Base-by-base conservation (phyloP, 75 land plant species). In the Picea sitchensis region DNA sequence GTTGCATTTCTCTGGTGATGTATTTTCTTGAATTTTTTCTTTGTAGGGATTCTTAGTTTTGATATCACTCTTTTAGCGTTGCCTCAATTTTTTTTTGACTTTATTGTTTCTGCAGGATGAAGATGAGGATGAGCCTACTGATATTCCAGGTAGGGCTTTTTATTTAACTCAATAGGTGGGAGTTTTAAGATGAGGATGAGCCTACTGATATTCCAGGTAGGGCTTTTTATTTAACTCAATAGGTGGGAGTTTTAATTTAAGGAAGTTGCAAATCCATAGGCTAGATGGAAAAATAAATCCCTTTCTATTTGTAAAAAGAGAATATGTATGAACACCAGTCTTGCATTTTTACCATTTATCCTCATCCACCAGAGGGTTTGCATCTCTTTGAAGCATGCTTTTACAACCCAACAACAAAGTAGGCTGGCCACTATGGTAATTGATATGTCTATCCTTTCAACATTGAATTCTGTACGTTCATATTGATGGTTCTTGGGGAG, bases 171-270 rank as follows among this genome's bases (percentile, higher is more conserved):
- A 75, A 54, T 57, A 23, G 1, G 23, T 75, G 34, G 34, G 56
- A 58, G 36, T 14, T 75, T n/a, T n/a, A 96, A 77, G 93, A 92
- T 56, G 81, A 81, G 62, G 99, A 96, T 73, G 92, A 91, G 21
- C 76, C 94, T 36, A 82, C 84, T 20, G 81, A 59, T 78, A 77
- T 81, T 68, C 92, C 96, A 90, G 94, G 96, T 91, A 83, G 32
- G 34, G 47, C 3, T 67, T 80, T 36, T 68, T 2, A 31, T 57
- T 47, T n/a, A 38, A 21, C 59, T 75, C 60, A 75, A 54, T 57
- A 23, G 1, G 23, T 75, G 34, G 34, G 56, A 57, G 36, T n/a
- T 51, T 58, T 57, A 26, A 31, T 26, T 41, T 44, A 51, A 51
- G 21, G 26, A n/a, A 71, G 54, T 44, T 17, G 21, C 47, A 8